Conservation (phyloP, 2,329 filamentous ascomycete genomes). For the Nothopassalora personata region DNA sequence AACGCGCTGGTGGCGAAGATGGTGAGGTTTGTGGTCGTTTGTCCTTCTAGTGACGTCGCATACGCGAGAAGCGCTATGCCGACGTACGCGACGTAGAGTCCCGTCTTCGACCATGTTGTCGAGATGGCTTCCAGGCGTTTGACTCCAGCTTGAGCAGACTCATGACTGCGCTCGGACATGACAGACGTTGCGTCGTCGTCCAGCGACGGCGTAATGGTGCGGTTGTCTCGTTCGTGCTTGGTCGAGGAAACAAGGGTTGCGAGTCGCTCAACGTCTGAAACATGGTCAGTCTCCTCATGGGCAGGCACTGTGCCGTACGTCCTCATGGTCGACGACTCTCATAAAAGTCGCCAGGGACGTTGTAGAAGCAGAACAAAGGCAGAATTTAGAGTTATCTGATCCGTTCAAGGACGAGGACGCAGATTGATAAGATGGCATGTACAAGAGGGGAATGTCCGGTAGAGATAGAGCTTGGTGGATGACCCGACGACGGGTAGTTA, state of each 20-base stretch:
- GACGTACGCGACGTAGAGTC: slow-evolving; percentile 45
- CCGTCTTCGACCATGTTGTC: slow-evolving; percentile 44
- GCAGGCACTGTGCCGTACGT: slow-evolving; percentile 18
- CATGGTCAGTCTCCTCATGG: slow-evolving; percentile 8
- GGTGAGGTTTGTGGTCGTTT: slow-evolving; percentile 56
- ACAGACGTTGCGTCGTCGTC: slow-evolving; percentile 20
- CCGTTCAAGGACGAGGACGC: not conserved
- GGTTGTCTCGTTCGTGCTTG: slow-evolving; percentile 19
- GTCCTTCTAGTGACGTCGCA: slow-evolving; percentile 61
- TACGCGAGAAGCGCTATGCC: slow-evolving; percentile 49
- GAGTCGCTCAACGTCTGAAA: slow-evolving; percentile 15
- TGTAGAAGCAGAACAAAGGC: slow-evolving; percentile 2
- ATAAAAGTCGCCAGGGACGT: slow-evolving; percentile 8
- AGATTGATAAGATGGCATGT: slow-evolving; percentile 1
- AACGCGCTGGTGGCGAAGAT: slow-evolving; percentile 64
- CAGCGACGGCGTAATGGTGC: slow-evolving; percentile 11
- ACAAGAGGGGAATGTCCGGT: not conserved
- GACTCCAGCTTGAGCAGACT: slow-evolving; percentile 43
- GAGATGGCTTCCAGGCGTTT: slow-evolving; percentile 46
- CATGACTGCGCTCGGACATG: slow-evolving; percentile 24
- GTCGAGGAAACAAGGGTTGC: slow-evolving; percentile 10
- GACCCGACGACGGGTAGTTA: not conserved
- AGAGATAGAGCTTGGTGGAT: not conserved
- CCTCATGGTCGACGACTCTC: slow-evolving; percentile 14
- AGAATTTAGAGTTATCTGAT: slow-evolving; percentile 12